Base-by-base conservation (phyloP, 1,139 yeast species). In the Pneumocystis canis region DNA sequence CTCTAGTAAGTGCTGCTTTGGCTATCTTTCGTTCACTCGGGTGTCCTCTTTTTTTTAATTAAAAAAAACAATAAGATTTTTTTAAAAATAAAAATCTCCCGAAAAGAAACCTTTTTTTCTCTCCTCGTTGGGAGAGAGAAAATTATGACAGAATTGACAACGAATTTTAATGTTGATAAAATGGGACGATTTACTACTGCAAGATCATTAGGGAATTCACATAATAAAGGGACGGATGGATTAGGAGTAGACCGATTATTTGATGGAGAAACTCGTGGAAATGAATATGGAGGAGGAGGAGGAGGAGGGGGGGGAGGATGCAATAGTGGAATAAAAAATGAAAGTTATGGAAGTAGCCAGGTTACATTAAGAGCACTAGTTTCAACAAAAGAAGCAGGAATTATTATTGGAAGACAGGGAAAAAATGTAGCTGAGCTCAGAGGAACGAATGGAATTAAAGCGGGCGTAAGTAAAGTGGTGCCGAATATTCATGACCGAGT, bases 361-460 rank as follows among this genome's bases (percentile, higher is more conserved):
- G 64, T 74, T 35, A 73, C 77, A 11, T 65, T 75, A 40, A 79
- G 96, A 68, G 82, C 89, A 1, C 78, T 89, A 58, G 88, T 89
- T 30, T 83, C 94, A 14, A 83, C 94, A 64, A 87, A 86, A 72
- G 97, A 89, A 74, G 90, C 96, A 16, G 96, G 96, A 25, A 87
- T 90, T 67, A 83, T 89, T 67, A 89, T 89, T 70, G 97, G 97
- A 60, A 87, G 87, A 70, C 85, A 83, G 68, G 97, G 97, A 58
- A 79, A 81, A 65, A 87, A 86, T 63, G 89, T 89, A 66, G 87
- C 90, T 65, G 81, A 82, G 41, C 83, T 89, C 62, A 80, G 96
- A 68, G 89, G 83, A 60, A 82, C 81, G 67, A 87, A 94, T 58
- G 82, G 82, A 64, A 90, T 92, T 66, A 87, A 86, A 73, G 96